Conservation (phyloP, 169 alveolate genomes). For the Plasmodium vivax region DNA sequence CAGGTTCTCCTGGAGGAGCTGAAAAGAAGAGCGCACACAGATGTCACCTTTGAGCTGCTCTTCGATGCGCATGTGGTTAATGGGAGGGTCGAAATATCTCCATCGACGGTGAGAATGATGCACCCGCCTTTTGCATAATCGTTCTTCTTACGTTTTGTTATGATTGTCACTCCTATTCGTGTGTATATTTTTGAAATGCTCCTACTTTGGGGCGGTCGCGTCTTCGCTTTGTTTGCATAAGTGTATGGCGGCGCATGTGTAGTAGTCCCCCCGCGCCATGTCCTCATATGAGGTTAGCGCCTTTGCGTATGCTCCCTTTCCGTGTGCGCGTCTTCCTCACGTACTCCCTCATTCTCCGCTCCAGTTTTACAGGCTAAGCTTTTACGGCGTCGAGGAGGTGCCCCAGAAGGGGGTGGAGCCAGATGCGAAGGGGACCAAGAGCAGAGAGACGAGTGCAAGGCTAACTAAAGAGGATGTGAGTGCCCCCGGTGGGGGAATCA, state of each 20-base stretch:
- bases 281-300: neutral
- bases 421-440: neutral
- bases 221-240: neutral
- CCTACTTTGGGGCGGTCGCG: neutral
- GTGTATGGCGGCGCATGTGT: neutral
- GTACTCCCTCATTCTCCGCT: neutral
- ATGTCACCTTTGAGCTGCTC: slow-evolving; percentile 13
- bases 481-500: neutral
- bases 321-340: neutral
- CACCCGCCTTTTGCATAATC: neutral
- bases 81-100: slow-evolving; percentile 10
- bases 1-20: slow-evolving; percentile 16
- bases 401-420: neutral
- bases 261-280: neutral
- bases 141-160: neutral
- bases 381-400: slow-evolving; percentile 50
- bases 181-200: neutral
- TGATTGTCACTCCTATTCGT: neutral
- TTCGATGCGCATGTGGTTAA: slow-evolving; percentile 11
- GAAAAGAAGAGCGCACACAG: neutral
- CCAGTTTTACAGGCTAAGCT: slow-evolving; percentile 63
- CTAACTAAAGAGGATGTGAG: neutral
- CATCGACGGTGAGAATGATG: slow-evolving; percentile 16
- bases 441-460: neutral
- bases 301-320: neutral